These are phyloP conservation scores for Nepenthes mirabilis DNA, from an alignment of 148 eudicot genomes.

Conservation along the genomic window DNA sequence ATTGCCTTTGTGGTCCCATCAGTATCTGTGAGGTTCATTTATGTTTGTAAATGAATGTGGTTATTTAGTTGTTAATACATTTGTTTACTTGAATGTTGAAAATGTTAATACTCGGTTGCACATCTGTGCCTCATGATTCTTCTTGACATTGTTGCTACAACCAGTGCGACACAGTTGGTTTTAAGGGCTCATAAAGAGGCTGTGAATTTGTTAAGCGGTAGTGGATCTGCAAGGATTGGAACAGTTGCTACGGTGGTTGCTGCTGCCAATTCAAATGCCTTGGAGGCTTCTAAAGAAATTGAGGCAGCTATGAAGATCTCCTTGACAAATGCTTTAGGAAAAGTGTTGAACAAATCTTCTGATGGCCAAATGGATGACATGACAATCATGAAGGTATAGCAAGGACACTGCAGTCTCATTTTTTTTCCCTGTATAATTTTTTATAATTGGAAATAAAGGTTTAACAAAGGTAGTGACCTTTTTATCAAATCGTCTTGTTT, in stretches of 20 bases:
- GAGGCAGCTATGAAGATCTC: constrained; percentile 95
- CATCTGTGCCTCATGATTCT: constrained; percentile 1
- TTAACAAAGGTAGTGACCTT: too few species aligned
- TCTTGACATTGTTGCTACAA: constrained; percentile 1
- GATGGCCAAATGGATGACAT: constrained; percentile 86
- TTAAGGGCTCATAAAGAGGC: constrained; percentile 96
- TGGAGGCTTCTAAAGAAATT: constrained; percentile 83
- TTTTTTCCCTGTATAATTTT: too few species aligned
- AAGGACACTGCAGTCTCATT: not conserved
- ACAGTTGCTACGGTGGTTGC: constrained; percentile 95
- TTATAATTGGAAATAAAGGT: too few species aligned
- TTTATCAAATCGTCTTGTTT: too few species aligned
- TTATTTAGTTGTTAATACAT: constrained; percentile 1
- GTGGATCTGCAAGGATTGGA: constrained; percentile 73
- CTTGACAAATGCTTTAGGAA: constrained; percentile 74
- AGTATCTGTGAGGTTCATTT: too few species aligned
- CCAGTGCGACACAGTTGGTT: constrained; percentile 91
- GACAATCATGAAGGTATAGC: constrained; percentile 75
- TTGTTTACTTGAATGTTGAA: too few species aligned
- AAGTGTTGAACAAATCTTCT: constrained; percentile 44
- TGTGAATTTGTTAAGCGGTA: constrained; percentile 86
- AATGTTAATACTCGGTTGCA: too few species aligned
- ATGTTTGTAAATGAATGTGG: not conserved
- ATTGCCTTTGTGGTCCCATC: too few species aligned
- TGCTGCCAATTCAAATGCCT: constrained; percentile 83